phyloP scores from a whole-genome alignment of 129 eudicot genomes.

The carrot (Daucus carota) region DNA sequence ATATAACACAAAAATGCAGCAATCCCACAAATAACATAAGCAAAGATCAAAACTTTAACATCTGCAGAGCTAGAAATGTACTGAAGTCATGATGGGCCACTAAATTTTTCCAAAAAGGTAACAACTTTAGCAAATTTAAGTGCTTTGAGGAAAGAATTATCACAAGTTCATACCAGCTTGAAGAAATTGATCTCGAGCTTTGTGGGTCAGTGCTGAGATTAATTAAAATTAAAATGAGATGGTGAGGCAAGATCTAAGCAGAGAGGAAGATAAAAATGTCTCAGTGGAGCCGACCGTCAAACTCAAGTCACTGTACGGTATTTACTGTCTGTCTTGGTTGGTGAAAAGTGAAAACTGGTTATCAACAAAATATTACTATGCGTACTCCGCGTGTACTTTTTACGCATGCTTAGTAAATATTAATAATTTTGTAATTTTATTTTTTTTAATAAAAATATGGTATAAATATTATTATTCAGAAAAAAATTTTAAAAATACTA shows the following conservation, averaged over 20 bases:
- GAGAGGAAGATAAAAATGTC: background rate
- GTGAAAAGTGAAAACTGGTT: no score
- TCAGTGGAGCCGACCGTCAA: background rate
- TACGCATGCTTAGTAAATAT: no score
- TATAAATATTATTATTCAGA: no score
- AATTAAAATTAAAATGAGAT: background rate
- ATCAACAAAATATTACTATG: no score
- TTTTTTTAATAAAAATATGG: no score
- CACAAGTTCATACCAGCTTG: slow-evolving; percentile 11
- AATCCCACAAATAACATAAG: background rate
- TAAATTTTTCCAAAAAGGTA: background rate
- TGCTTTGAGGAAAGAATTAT: background rate
- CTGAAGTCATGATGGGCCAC: background rate
- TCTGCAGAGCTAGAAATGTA: background rate
- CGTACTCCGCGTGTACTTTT: no score
- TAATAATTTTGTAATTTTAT: no score
- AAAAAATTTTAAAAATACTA: no score
- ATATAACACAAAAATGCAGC: background rate
- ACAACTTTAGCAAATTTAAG: background rate
- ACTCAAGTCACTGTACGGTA: background rate
- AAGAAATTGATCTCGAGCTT: background rate
- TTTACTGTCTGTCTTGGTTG: no score
- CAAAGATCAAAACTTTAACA: background rate
- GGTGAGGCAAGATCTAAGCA: background rate
- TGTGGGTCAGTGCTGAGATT: background rate